These are phyloP conservation scores for Leucogyrophana mollusca DNA, from an alignment of 768 basidiomycete genomes.

Conservation along the genomic window DNA sequence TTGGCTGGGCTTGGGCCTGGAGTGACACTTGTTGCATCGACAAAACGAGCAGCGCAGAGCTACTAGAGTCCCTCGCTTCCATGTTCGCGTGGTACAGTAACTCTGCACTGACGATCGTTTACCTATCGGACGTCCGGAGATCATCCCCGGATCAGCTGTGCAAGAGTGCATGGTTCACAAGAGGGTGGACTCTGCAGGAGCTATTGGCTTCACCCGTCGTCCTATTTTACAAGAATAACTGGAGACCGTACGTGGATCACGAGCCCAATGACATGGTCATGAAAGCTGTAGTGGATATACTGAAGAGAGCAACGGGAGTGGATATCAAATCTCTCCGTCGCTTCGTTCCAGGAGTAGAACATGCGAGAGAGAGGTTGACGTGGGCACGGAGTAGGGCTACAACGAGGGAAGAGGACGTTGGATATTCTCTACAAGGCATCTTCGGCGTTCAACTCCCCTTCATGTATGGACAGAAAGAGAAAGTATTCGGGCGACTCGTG, in stretches of 20 bases:
- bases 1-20: constrained; percentile 5
- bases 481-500: constrained; percentile 23
- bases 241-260: constrained; percentile 6
- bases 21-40: constrained; percentile 14
- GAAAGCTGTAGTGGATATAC: constrained; percentile 23
- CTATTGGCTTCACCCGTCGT: constrained; percentile 3
- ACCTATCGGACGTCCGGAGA: constrained; percentile 4
- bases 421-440: constrained; percentile 14
- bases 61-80: constrained; percentile 8
- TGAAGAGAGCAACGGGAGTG: constrained; percentile 1
- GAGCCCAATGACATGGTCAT: constrained; percentile 32
- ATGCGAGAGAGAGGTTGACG: constrained; percentile 6
- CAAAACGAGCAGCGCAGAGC: constrained; percentile 15
- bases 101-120: constrained; percentile 10
- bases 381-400: constrained; percentile 14
- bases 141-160: neutral
- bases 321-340: neutral
- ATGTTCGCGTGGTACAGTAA: constrained; percentile 12
- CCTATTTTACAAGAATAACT: constrained; percentile 6
- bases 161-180: constrained; percentile 7
- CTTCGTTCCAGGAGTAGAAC: constrained; percentile 1
- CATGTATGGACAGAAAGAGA: constrained; percentile 23
- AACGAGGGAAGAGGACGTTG: constrained; percentile 4
- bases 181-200: constrained; percentile 7
- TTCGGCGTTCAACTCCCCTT: constrained; percentile 25